Evolutionary conservation across 2,329 filamentous ascomycete genomes (phyloP), one percentile per base, ranked within the genome.

Genomic region (Cladosporium sp.): DNA sequence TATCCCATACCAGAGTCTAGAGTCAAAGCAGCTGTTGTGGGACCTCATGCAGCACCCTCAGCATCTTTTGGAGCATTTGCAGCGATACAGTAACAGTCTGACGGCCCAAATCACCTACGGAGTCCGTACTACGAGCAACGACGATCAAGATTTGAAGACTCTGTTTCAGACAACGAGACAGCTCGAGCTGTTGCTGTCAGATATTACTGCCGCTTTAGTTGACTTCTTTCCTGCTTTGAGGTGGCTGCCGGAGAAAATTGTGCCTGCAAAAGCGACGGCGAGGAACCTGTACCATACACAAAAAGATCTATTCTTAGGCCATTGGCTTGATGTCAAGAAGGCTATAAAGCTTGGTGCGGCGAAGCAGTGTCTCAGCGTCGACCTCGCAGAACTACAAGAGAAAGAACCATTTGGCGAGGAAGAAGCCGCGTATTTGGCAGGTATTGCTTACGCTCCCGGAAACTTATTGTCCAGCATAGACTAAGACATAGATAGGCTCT

Each of bases 1-100:
- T 51, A 67, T 79, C 3, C 69, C 73, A 1, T 80, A 79, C 53
- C 77, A 80, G 53, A 70, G 75, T 41, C 66, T 80, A 2, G 77
- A 81, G 57, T 76, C 73, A 59, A 77, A 74, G 55, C 70, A 73
- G 42, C 75, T 81, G 75, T 61, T 78, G 16, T 53, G 62, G 33
- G 72, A 74, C 3, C 62, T 81, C 29, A 54, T 79, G 6, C 67
- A 72, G 0, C 46, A 62, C 9, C 75, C 75, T 0, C 53, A 69
- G 0, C 46, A 65, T 0, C 73, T 74, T 35, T 42, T 68, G 7
- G 59, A 72, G 9, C 69, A 75, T 43, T 64, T 77, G n/a, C 64
- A 71, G n/a, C 66, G 74, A 25, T 79, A 75, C 51, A 69, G 71
- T 3, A 72, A 69, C 43, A 72, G 73, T 2, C 55, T 78, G 8